Base-by-base conservation (phyloP, 441 rosid genomes). In the Gossypium schwendimanii region DNA sequence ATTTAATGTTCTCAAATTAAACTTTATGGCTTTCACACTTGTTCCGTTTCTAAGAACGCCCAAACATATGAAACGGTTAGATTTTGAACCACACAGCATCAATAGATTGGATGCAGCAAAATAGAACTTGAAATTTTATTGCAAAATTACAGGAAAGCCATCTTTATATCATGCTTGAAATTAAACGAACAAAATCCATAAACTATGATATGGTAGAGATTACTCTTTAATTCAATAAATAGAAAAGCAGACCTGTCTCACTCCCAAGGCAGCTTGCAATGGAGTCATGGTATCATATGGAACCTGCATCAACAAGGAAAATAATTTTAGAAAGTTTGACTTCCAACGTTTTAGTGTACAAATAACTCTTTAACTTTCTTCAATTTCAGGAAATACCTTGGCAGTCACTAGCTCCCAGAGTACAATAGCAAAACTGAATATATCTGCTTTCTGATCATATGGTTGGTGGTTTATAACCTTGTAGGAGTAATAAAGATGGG, bases 191-290 rank as follows among this genome's bases (percentile, higher is more conserved):
- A 23, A 65, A 47, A 65, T 45, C 21, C 7, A 14, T 23, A 54
- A n/a, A 33, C 54, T 1, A 54, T 15, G 5, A 45, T 5, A 63
- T 18, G 21, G 23, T 20, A 20, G n/a, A 41, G 11, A 9, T 15
- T 62, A 15, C 18, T 62, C 9, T 62, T 62, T 62, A 33, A 44
- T 9, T 63, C 31, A 3, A 21, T 28, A 44, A 26, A 57, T 33
- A 52, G 50, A 50, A 18, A 59, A 21, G 28, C 71, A 66, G 41
- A 87, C 93, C 91, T 84, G 87, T 80, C 89, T 80, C 41, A 89
- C 93, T 76, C 91, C 93, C 77, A 89, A 70, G 23, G 93, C 93
- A 73, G 89, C 93, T 79, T 89, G 93, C 52, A 89, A 71, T 9
- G 93, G 93, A 59, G 88, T 85, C 91, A 84, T 75, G 75, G 79